These are phyloP conservation scores for Hanseniaspora uvarum DNA, from an alignment of 1,139 yeast species.

Conservation along the genomic window DNA sequence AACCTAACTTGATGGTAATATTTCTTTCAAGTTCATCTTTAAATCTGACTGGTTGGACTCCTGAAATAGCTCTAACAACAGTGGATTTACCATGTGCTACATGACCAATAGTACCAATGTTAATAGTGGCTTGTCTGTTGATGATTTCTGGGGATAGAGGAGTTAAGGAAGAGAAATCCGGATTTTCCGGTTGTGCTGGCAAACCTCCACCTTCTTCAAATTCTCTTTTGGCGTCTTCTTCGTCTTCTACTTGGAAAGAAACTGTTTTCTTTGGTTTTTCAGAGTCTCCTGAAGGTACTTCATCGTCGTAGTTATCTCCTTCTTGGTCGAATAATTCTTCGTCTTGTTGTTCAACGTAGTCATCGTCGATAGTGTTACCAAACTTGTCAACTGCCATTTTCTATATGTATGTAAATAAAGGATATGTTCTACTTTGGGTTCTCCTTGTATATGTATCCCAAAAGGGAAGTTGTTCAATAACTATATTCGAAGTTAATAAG, in stretches of 20 bases:
- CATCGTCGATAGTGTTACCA: constrained; percentile 18
- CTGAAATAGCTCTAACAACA: constrained; percentile 96
- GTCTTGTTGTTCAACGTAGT: constrained; percentile 20
- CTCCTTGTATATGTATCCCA: no score
- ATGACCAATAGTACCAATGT: constrained; percentile 98
- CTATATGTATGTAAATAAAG: neutral
- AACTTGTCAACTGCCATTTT: constrained; percentile 17
- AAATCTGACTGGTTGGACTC: constrained; percentile 97
- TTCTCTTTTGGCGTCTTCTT: constrained; percentile 56
- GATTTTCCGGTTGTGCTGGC: constrained; percentile 88
- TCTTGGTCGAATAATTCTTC: constrained; percentile 38
- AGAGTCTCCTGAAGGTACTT: constrained; percentile 27
- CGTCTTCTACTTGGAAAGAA: constrained; percentile 62
- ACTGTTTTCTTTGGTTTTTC: constrained; percentile 59
- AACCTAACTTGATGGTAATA: constrained; percentile 95
- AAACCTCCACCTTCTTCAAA: constrained; percentile 97
- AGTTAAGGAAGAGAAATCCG: constrained; percentile 66
- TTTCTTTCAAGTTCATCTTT: constrained; percentile 98
- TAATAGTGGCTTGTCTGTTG: constrained; percentile 97
- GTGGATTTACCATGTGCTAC: constrained; percentile 99
- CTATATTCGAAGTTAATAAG: no score
- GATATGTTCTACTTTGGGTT: neutral
- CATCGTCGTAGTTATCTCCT: constrained; percentile 25
- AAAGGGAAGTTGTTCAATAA: no score
- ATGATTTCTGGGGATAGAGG: constrained; percentile 91